A percentile compares a stretch with the other conserved stretches of the same genome.
phyloP scores from a whole-genome alignment of 2,329 filamentous ascomycete genomes.

The Colletotrichum sojae region DNA sequence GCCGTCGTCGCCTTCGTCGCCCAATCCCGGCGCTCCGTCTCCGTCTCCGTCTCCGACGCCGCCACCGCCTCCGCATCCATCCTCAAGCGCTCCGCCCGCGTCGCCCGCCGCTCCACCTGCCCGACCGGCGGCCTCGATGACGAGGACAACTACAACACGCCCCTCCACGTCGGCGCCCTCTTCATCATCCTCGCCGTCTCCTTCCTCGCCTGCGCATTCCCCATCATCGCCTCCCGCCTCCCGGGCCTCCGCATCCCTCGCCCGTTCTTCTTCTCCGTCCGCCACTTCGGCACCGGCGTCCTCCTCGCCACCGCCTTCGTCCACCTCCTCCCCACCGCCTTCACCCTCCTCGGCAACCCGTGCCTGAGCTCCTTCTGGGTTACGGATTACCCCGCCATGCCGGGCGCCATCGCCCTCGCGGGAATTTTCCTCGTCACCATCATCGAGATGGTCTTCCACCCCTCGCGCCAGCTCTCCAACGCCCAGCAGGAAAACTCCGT shows the following conservation, averaged over 20 bases:
- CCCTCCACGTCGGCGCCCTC: constrained; percentile 71
- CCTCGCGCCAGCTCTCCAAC: constrained; percentile 50
- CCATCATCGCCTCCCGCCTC: constrained; percentile 67
- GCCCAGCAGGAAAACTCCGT: constrained; percentile 47
- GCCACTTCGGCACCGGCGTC: constrained; percentile 85
- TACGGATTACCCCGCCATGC: constrained; percentile 80
- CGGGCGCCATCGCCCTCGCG: constrained; percentile 84
- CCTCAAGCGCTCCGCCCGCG: constrained; percentile 25
- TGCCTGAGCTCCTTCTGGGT: constrained; percentile 84
- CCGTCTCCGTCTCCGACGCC: neutral
- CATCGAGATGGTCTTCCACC: constrained; percentile 79
- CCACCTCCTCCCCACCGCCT: constrained; percentile 78
- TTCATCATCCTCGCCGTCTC: constrained; percentile 64
- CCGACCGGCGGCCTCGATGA: constrained; percentile 47
- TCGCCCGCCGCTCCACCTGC: constrained; percentile 43
- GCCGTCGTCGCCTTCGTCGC: constrained; percentile 31
- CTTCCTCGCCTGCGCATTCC: constrained; percentile 65
- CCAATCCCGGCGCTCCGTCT: constrained; percentile 23
- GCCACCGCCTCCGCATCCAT: neutral
- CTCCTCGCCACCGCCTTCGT: constrained; percentile 84
- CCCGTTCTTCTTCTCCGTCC: constrained; percentile 69
- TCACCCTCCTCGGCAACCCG: constrained; percentile 72
- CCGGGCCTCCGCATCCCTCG: constrained; percentile 68
- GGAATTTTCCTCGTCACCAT: constrained; percentile 84
- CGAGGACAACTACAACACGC: constrained; percentile 64